Evolutionary conservation across 768 basidiomycete species (phyloP), one percentile per base, ranked within the genome.

Genomic region (Chalciporus sphaerocephalus): DNA sequence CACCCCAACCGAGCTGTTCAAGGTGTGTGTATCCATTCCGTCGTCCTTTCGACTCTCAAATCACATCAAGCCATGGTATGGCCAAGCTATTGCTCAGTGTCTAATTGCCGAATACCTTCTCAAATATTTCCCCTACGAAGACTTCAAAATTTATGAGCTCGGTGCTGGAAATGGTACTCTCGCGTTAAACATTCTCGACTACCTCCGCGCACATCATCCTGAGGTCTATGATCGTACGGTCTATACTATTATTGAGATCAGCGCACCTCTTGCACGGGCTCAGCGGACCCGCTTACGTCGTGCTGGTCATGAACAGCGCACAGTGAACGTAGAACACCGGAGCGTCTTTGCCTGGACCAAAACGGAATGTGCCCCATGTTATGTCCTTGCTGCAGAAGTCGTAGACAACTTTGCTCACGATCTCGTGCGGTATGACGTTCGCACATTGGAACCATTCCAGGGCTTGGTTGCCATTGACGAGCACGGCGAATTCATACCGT

Each of bases 341-440:
- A 92, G 91, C 57, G 80, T 95, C 38, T 94, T 95, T 58, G 85
- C 85, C 33, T 96, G 91, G 90, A 71, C 83, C 40, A 73, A 65
- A 24, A 78, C 70, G 44, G 88, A 92, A 50, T 73, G 80, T 1
- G 81, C 92, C 3, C 88, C 92, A 30, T 97, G 95, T 66, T 97
- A 87, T 64, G 85, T 99, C 57, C 64, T 99, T 18, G 94, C 92
- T 2, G 79, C 97, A 74, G 96, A 99, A 71, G 96, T 99, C 25
- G 78, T 96, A 87, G 95, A 98, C 67, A 99, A 99, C 65, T 95
- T 97, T 56, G 86, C 92, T 1, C 95, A 98, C 61, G 96, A 99
- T 60, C 76, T 95, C 56, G 76, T 99, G 33, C 87, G 95, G 25
- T 98, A 97, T 58, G 86, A 94, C 60, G 68, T 87, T 36, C 69